phyloP scores from a whole-genome alignment of 1,139 yeast species.

The Suhomyces wounanorum region DNA sequence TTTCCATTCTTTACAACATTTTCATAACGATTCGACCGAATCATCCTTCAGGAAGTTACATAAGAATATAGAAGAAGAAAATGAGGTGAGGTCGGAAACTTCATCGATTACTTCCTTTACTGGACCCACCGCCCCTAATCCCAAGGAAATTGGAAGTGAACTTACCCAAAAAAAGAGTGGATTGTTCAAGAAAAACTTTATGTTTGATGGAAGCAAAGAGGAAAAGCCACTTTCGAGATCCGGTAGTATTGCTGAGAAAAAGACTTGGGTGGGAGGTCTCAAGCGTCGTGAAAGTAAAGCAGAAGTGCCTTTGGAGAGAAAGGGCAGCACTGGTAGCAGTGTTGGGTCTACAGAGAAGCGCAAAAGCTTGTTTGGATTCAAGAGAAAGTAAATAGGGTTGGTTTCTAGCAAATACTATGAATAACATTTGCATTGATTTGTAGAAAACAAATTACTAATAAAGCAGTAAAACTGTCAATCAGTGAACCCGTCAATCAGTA shows the following conservation, averaged over 20 bases:
- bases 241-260: conserved; percentile 31
- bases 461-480: too few species aligned
- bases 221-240: conserved; percentile 14
- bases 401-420: conserved; percentile 17
- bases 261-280: conserved; percentile 47
- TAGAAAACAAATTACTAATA: too few species aligned
- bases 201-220: conserved; percentile 23
- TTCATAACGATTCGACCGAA: conserved; percentile 11
- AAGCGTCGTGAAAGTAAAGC: conserved; percentile 37
- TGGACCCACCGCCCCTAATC: conserved; percentile 2
- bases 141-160: conserved; percentile 7
- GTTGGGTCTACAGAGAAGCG: conserved; percentile 23
- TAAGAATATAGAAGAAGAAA: conserved; percentile 14
- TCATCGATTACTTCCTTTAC: conserved; percentile 12
- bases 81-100: conserved; percentile 13
- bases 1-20: conserved; percentile 14
- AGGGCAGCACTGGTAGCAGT: conserved; percentile 8
- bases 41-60: conserved; percentile 16
- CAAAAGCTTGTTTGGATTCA: conserved; percentile 44
- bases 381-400: conserved; percentile 18
- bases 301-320: conserved; percentile 10
- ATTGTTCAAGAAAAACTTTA: conserved; percentile 36
- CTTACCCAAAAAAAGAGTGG: conserved; percentile 16
- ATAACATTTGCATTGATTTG: background rate
- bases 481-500: too few species aligned